Conservation (phyloP, 768 basidiomycete genomes). For the Tubosaeta sp. region DNA sequence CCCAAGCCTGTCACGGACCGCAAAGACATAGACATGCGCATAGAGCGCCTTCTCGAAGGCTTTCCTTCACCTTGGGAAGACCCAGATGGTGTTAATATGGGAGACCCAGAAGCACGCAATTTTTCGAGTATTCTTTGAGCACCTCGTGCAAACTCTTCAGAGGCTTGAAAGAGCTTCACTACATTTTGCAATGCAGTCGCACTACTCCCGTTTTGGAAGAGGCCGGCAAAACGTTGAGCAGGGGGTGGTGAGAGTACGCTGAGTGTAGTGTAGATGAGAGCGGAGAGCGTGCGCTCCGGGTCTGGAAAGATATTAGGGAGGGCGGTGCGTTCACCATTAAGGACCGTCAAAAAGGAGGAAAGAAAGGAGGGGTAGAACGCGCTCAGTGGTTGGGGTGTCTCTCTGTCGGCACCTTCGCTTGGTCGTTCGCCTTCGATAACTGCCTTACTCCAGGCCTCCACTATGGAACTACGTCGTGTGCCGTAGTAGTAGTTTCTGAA, state of each 20-base stretch:
- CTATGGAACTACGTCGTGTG: conserved; percentile 60
- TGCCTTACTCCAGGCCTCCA: conserved; percentile 66
- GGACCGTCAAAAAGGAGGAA: conserved; percentile 54
- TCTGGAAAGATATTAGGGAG: conserved; percentile 88
- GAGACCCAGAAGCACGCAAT: conserved; percentile 38
- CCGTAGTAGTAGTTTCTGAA: conserved; percentile 95
- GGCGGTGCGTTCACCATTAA: conserved; percentile 67
- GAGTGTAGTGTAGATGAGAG: conserved; percentile 78
- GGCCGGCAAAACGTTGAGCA: conserved; percentile 67
- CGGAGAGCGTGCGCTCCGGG: conserved; percentile 68
- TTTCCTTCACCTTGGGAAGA: conserved; percentile 21
- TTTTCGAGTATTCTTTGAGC: conserved; percentile 79
- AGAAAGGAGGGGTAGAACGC: conserved; percentile 77
- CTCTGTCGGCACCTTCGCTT: conserved; percentile 37
- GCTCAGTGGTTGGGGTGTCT: conserved; percentile 45
- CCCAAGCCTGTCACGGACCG: conserved; percentile 35
- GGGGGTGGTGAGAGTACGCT: conserved; percentile 79
- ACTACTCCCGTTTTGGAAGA: conserved; percentile 58
- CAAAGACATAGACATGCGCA: conserved; percentile 64
- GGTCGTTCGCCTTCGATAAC: conserved; percentile 34
- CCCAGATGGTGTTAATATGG: conserved; percentile 15
- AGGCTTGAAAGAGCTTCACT: conserved; percentile 64
- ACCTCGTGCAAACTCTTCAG: conserved; percentile 77
- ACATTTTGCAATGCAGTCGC: conserved; percentile 62
- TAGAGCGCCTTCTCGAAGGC: conserved; percentile 50